These are phyloP conservation scores for Wakefieldia striispora DNA, from an alignment of 768 basidiomycete genomes.

Conservation along the genomic window DNA sequence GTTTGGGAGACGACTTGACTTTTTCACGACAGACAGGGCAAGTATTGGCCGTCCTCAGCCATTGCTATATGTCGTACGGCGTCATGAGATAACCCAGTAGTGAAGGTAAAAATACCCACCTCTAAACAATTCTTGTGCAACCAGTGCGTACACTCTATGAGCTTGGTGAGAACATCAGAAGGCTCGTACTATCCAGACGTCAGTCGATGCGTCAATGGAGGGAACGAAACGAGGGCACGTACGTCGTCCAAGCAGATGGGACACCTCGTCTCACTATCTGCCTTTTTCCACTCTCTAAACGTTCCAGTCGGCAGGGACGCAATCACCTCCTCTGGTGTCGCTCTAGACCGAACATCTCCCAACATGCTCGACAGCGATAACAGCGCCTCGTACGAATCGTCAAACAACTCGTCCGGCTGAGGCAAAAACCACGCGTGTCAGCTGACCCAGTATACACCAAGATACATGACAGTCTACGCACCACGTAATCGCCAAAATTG, in stretches of 20 bases:
- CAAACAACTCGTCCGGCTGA: conserved; percentile 75
- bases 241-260: conserved; percentile 87
- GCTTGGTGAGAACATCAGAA: conserved; percentile 60
- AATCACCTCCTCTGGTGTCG: conserved; percentile 62
- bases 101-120: conserved; percentile 38
- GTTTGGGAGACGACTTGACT: conserved; percentile 37
- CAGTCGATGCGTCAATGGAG: not conserved
- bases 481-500: conserved; percentile 49
- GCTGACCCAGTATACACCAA: conserved; percentile 5
- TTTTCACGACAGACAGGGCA: conserved; percentile 79
- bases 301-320: conserved; percentile 54
- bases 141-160: conserved; percentile 76
- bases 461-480: conserved; percentile 30
- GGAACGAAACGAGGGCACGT: conserved; percentile 26
- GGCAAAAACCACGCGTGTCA: not conserved
- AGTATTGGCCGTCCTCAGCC: conserved; percentile 72
- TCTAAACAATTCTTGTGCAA: conserved; percentile 73
- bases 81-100: conserved; percentile 1
- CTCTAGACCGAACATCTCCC: conserved; percentile 67
- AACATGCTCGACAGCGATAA: conserved; percentile 55
- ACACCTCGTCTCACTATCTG: conserved; percentile 69
- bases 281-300: conserved; percentile 67
- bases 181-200: conserved; percentile 53
- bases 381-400: conserved; percentile 70
- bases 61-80: conserved; percentile 51